These are phyloP conservation scores for Cryptococcus hybrid DNA, from an alignment of 1,284 basidiomycete genomes.

Conservation along the genomic window DNA sequence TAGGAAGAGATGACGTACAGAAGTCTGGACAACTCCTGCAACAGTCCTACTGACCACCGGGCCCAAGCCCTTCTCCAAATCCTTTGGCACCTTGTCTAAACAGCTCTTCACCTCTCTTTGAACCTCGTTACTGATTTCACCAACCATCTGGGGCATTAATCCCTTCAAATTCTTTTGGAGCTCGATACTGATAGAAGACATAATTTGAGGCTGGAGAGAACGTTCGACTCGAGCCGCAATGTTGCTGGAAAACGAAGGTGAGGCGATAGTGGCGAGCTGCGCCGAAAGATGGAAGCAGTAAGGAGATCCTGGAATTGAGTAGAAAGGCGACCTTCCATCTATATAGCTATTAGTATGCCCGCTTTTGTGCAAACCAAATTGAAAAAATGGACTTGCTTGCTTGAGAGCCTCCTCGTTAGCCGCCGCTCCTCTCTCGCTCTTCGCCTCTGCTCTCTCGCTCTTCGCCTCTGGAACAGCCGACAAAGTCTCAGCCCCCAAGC, in stretches of 20 bases:
- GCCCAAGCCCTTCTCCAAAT: constrained; percentile 22
- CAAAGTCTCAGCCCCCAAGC: too few relatives aligned
- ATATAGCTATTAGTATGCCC: too few relatives aligned
- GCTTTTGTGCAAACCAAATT: too few relatives aligned
- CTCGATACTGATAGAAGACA: not conserved
- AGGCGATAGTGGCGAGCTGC: not conserved
- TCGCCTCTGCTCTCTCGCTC: too few relatives aligned
- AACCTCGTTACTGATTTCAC: not conserved
- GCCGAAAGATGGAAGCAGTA: not conserved
- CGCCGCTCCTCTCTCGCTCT: too few relatives aligned
- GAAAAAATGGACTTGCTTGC: too few relatives aligned
- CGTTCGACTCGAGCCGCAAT: too few relatives aligned
- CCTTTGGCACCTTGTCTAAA: constrained; percentile 17
- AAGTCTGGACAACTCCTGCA: constrained; percentile 22
- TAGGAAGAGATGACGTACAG: constrained; percentile 9
- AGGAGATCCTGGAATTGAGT: not conserved
- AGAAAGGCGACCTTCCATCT: not conserved
- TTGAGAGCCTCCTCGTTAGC: too few relatives aligned
- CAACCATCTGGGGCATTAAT: not conserved
- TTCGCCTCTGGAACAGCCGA: too few relatives aligned
- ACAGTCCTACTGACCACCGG: constrained; percentile 26
- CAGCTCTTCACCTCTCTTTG: not conserved
- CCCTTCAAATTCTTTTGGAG: not conserved
- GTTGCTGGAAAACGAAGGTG: not conserved
- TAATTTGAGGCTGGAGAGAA: too few relatives aligned